Conservation (phyloP, 2,329 filamentous ascomycete species). For the Clonostachys sp. region DNA sequence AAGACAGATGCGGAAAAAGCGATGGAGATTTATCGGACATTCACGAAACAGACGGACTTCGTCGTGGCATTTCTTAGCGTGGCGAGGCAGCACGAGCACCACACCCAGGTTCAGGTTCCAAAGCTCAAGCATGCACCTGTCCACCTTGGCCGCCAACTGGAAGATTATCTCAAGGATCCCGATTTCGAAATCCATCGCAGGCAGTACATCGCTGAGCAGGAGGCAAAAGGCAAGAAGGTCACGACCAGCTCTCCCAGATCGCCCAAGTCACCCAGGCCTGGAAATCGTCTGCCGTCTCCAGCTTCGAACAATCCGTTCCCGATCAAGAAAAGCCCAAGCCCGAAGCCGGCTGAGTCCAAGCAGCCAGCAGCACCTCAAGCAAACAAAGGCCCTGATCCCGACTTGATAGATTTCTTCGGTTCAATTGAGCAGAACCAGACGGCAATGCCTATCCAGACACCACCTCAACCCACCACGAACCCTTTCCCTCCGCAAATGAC, state of each 20-base stretch:
- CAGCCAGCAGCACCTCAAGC: conserved; percentile 37
- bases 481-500: conserved; percentile 31
- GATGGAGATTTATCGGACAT: conserved; percentile 86
- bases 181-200: conserved; percentile 92
- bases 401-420: conserved; percentile 92
- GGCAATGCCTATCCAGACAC: conserved; percentile 37
- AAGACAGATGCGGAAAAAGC: conserved; percentile 88
- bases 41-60: conserved; percentile 86
- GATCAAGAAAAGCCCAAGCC: conserved; percentile 22
- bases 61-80: conserved; percentile 87
- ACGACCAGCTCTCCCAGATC: conserved; percentile 28
- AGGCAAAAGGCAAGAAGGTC: conserved; percentile 54
- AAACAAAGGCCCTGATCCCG: conserved; percentile 62
- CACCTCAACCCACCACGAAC: conserved; percentile 14
- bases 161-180: conserved; percentile 90
- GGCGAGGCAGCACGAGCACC: conserved; percentile 85
- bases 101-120: conserved; percentile 88
- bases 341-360: conserved; percentile 13
- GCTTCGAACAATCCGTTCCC: conserved; percentile 38
- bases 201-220: conserved; percentile 86
- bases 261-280: conserved; percentile 15
- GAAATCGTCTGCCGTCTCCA: conserved; percentile 4
- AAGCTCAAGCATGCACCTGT: conserved; percentile 97
- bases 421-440: conserved; percentile 89
- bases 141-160: conserved; percentile 80